phyloP scores from a whole-genome alignment of 2,329 filamentous ascomycete genomes.

The Pleochaeta shiraiana region DNA sequence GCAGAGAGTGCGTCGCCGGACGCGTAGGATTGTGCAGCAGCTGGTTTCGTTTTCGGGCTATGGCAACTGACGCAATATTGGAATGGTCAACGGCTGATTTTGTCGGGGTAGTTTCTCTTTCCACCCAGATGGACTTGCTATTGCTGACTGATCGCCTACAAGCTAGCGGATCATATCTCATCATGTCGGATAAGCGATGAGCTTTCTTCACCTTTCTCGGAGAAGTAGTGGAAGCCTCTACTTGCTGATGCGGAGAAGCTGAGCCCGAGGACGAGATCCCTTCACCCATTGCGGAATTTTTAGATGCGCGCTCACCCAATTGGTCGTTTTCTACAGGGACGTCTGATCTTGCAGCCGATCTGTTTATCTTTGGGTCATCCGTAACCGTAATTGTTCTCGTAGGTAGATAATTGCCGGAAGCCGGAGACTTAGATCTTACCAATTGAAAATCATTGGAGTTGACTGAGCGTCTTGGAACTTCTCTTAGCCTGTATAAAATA shows the following conservation, averaged over 20 bases:
- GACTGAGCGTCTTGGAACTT: not conserved
- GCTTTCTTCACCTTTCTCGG: not conserved
- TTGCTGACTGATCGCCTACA: not conserved
- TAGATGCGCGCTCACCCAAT: not conserved
- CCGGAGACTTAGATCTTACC: not conserved
- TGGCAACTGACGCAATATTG: slow-evolving; percentile 14
- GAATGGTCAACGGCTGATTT: slow-evolving; percentile 12
- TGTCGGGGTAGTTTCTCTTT: slow-evolving; percentile 9
- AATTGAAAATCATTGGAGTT: not conserved
- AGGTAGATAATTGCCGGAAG: not conserved
- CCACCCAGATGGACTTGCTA: slow-evolving; percentile 12
- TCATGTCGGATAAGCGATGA: not conserved
- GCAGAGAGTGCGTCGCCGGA: slow-evolving; percentile 6
- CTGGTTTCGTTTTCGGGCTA: slow-evolving; percentile 10
- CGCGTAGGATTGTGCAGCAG: slow-evolving; percentile 8
- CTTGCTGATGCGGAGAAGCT: not conserved
- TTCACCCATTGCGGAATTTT: not conserved
- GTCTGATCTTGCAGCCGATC: not conserved
- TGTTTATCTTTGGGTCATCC: not conserved
- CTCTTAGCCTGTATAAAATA: no score
- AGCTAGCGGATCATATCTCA: not conserved
- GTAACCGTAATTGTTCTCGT: not conserved
- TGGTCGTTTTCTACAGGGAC: not conserved
- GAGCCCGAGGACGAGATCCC: not conserved
- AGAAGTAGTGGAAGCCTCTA: not conserved